These are phyloP conservation scores for Aspergillus chevalieri DNA, from an alignment of 2,329 filamentous ascomycete species.

Conservation along the genomic window DNA sequence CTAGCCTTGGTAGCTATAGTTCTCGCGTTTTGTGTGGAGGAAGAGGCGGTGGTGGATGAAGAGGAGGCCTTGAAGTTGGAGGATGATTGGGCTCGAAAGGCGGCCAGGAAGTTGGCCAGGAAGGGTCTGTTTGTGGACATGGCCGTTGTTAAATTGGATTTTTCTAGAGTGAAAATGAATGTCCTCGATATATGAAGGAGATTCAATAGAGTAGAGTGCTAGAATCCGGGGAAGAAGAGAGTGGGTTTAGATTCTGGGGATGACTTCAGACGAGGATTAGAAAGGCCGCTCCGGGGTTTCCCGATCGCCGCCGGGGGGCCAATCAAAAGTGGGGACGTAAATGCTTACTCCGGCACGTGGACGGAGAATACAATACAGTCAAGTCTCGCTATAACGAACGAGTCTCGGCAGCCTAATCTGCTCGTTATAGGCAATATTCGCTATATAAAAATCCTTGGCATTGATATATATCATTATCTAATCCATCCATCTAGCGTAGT, in stretches of 20 bases:
- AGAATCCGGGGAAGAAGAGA: constrained; percentile 1
- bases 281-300: neutral
- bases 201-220: neutral
- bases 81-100: constrained; percentile 54
- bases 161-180: neutral
- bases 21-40: constrained; percentile 5
- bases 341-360: neutral
- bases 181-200: neutral
- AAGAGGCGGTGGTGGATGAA: constrained; percentile 24
- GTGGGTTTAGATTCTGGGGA: neutral
- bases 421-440: neutral
- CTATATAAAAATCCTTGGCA: neutral
- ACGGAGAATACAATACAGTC: neutral
- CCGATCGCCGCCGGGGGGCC: neutral
- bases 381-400: neutral
- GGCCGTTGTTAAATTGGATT: constrained; percentile 16
- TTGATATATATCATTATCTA: neutral
- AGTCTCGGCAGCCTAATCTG: neutral
- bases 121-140: constrained; percentile 64
- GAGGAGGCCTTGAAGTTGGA: constrained; percentile 54
- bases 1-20: neutral
- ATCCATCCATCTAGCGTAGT: neutral
- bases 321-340: no score
- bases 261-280: constrained; percentile 1
- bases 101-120: constrained; percentile 61